Evolutionary conservation across 2,329 filamentous ascomycete genomes (phyloP).

Genomic region (Epicoccum nigrum): DNA sequence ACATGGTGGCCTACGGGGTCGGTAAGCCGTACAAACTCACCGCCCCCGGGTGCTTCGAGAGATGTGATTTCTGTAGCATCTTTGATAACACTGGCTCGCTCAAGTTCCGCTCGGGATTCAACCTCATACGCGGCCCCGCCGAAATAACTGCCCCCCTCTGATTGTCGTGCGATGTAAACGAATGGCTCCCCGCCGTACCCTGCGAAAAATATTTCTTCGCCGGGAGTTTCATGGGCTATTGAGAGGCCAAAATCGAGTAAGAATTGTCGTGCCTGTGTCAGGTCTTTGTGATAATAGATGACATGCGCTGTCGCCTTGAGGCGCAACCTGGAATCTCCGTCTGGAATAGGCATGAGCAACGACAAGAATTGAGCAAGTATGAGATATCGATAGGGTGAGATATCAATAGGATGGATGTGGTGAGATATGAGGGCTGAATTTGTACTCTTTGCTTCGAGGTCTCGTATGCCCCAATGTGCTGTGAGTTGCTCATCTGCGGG

Average conservation of each 20-base stretch:
- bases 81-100: conserved; percentile 53
- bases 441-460: not conserved
- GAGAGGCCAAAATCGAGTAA: conserved; percentile 23
- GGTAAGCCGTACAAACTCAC: conserved; percentile 51
- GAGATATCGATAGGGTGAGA: too few relatives aligned
- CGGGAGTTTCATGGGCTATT: conserved; percentile 7
- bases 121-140: conserved; percentile 62
- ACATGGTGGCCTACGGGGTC: conserved; percentile 55
- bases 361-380: not conserved
- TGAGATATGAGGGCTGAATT: not conserved
- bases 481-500: not conserved
- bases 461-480: not conserved
- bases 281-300: conserved; percentile 22
- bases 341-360: conserved; percentile 2
- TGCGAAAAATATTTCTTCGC: conserved; percentile 57
- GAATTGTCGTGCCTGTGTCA: conserved; percentile 20
- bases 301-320: conserved; percentile 10
- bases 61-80: conserved; percentile 56
- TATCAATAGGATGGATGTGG: not conserved
- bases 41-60: conserved; percentile 58
- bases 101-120: conserved; percentile 59
- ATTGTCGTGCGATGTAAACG: conserved; percentile 57
- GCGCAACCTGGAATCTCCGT: conserved; percentile 1
- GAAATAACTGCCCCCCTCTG: conserved; percentile 53
- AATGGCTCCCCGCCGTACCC: conserved; percentile 66